Evolutionary conservation across 2,329 filamentous ascomycete genomes (phyloP).

Genomic region (Fragosphaeria purpurea): DNA sequence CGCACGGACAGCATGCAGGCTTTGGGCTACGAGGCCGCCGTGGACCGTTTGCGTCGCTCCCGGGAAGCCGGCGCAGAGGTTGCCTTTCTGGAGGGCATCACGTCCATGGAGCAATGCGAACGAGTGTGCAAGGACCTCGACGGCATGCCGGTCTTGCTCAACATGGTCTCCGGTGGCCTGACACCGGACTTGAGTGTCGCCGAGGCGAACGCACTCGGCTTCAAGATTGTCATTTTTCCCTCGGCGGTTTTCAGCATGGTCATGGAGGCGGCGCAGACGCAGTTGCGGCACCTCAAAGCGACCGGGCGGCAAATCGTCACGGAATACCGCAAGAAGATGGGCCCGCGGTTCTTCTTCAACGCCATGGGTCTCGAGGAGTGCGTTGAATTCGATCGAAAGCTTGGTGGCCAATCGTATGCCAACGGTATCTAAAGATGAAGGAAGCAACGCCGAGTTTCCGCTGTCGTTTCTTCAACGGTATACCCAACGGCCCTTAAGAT

Average conservation of each 20-base stretch:
- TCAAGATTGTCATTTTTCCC: slow-evolving; percentile 24
- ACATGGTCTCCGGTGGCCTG: slow-evolving; percentile 23
- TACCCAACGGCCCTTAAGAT: too few relatives aligned
- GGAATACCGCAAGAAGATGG: slow-evolving; percentile 17
- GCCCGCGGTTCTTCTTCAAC: slow-evolving; percentile 21
- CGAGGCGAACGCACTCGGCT: slow-evolving; percentile 21
- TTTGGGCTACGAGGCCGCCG: slow-evolving; percentile 46
- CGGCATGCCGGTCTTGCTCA: slow-evolving; percentile 15
- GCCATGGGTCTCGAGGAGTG: slow-evolving; percentile 20
- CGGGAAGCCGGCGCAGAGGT: slow-evolving; percentile 47
- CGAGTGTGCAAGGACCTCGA: slow-evolving; percentile 5
- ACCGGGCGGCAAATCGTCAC: slow-evolving; percentile 21
- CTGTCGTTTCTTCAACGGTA: too few relatives aligned
- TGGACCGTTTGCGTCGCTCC: slow-evolving; percentile 39
- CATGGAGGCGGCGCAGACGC: slow-evolving; percentile 20
- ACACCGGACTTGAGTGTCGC: slow-evolving; percentile 20
- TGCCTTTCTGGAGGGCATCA: slow-evolving; percentile 50
- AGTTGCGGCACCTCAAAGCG: slow-evolving; percentile 14
- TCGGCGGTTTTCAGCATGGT: slow-evolving; percentile 22
- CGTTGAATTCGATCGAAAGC: slow-evolving; percentile 17
- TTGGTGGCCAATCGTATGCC: not conserved
- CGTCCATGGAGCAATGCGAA: slow-evolving; percentile 32
- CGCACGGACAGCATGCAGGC: slow-evolving; percentile 51
- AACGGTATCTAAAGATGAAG: not conserved
- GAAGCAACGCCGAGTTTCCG: too few relatives aligned